These are phyloP conservation scores for Colletotrichum falcatum DNA, from an alignment of 2,329 filamentous ascomycete species.

Conservation along the genomic window DNA sequence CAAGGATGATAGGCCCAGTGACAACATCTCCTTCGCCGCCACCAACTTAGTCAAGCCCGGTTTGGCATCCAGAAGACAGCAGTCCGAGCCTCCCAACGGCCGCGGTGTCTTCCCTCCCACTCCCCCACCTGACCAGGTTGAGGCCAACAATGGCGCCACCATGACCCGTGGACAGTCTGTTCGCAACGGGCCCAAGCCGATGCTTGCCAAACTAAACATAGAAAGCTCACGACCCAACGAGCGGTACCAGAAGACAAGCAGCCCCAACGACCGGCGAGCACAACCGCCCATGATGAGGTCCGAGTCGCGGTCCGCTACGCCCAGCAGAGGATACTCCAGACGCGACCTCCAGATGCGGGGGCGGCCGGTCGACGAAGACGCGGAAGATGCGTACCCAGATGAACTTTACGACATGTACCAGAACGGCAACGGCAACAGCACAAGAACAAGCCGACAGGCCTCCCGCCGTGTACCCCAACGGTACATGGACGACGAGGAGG, in stretches of 20 bases:
- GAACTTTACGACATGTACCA: conserved; percentile 77
- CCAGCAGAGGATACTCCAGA: conserved; percentile 50
- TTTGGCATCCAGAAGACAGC: conserved; percentile 82
- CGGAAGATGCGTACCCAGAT: conserved; percentile 74
- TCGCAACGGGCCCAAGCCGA: conserved; percentile 70
- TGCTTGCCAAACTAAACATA: conserved; percentile 73
- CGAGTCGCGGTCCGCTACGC: conserved; percentile 60
- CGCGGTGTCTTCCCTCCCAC: conserved; percentile 95
- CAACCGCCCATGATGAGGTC: conserved; percentile 45
- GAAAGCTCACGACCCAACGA: conserved; percentile 63
- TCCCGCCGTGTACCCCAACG: conserved; percentile 58
- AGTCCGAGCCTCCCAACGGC: conserved; percentile 81
- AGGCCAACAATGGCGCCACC: conserved; percentile 51
- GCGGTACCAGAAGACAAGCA: conserved; percentile 65
- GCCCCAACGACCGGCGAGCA: conserved; percentile 54
- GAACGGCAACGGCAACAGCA: conserved; percentile 52
- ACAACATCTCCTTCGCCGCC: conserved; percentile 91
- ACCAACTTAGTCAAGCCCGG: conserved; percentile 93
- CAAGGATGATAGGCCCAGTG: conserved; percentile 83
- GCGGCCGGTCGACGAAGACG: conserved; percentile 56
- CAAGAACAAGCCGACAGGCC: conserved; percentile 56
- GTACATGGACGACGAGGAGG: conserved; percentile 84
- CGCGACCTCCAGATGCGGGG: conserved; percentile 40
- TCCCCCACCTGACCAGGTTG: conserved; percentile 92
- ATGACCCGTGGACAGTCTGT: conserved; percentile 70